These are phyloP conservation scores for Schwanniomyces pseudopolymorphus DNA, from an alignment of 805 yeast species.

Conservation along the genomic window DNA sequence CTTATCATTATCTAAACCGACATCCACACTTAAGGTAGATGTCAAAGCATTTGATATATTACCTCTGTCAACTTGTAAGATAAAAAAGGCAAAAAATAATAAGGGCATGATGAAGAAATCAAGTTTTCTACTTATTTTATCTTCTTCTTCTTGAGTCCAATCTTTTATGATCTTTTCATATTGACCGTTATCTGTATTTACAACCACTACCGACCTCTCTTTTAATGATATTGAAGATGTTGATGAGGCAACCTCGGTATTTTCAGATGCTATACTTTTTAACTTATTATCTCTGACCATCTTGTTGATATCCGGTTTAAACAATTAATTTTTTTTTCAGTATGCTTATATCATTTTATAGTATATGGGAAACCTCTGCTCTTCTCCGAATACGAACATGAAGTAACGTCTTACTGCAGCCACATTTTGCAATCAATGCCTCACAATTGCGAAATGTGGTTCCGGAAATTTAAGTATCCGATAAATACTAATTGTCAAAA, in stretches of 20 bases:
- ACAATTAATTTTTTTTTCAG: too few relatives aligned
- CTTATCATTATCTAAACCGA: slow-evolving; percentile 4
- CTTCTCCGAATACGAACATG: background rate
- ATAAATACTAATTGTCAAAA: background rate
- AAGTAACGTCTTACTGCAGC: background rate
- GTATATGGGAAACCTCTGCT: background rate
- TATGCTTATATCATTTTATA: too few relatives aligned
- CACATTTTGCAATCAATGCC: background rate
- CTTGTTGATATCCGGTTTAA: background rate
- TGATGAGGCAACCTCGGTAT: background rate
- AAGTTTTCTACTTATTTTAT: slow-evolving; percentile 2
- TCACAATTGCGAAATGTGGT: background rate
- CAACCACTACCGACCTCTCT: background rate
- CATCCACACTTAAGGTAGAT: slow-evolving; percentile 3
- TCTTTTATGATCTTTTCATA: slow-evolving; percentile 8
- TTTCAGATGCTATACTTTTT: background rate
- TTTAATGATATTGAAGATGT: background rate
- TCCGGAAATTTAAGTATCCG: background rate
- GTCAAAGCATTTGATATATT: slow-evolving; percentile 7
- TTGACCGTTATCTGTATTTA: slow-evolving; percentile 3
- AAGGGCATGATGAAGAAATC: slow-evolving; percentile 8
- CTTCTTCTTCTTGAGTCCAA: slow-evolving; percentile 18
- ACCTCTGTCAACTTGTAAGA: slow-evolving; percentile 8
- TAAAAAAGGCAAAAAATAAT: slow-evolving; percentile 7
- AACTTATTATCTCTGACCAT: background rate